Evolutionary conservation across 768 basidiomycete genomes (phyloP), one percentile per base, ranked within the genome.

Genomic region (Mycena galopus): DNA sequence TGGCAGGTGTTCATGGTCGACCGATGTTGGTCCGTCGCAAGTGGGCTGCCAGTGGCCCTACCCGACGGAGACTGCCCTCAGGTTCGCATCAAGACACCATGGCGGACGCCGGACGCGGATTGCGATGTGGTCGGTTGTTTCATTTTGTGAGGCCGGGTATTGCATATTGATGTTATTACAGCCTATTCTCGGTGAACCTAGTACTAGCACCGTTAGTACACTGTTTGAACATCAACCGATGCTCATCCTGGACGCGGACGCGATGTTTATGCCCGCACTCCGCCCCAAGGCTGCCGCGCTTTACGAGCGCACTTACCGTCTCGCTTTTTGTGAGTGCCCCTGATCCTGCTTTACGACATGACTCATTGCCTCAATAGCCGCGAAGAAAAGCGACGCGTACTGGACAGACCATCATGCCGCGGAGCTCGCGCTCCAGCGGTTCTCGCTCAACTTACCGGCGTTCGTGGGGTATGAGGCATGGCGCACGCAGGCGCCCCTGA

Each of bases 1-100:
- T 91, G 90, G 90, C 88, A 90, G 78, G 84, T 90, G 23, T 91
- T 89, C 75, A 86, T 86, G 78, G 84, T 91, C n/a, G 90, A 91
- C 73, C 84, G 90, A 30, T 87, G 86, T 33, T 91, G 90, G 89
- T 85, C 89, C 19, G 86, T 88, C 8, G 87, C 85, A 3, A 87
- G 86, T 73, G 89, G 88, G 4, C 82, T 90, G 32, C 88, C 88
- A 12, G 83, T 86, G 21, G 88, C 87, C 2, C 82, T 89, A 6
- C 86, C 89, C 12, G 88, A 89, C 65, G 86, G 87, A 60, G 85
- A 87, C 63, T 81, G 82, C 62, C 82, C 85, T 7, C 85, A 85
- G 65, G 84, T 84, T 51, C 81, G 84, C 44, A 87, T 91, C 64
- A 86, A 85, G 70, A 91, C 91, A 3, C 86, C 88, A 8, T 88